A percentile compares a stretch with the other conserved stretches of the same genome.
These are phyloP conservation scores for Rehmannia glutinosa DNA, from an alignment of 257 asterid genomes.

Conservation along the genomic window DNA sequence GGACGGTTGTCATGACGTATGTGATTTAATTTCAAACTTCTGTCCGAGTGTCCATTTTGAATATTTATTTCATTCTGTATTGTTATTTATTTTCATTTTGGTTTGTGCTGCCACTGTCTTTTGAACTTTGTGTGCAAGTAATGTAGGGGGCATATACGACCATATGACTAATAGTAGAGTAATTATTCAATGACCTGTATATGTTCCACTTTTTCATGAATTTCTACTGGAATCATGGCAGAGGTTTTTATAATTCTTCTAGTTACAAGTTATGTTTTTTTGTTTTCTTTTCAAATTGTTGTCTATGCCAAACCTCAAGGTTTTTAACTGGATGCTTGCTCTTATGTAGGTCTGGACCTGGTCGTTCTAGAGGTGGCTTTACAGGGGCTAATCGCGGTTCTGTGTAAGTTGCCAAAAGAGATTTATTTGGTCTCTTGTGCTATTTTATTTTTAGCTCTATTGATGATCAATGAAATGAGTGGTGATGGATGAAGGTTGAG, in stretches of 20 bases:
- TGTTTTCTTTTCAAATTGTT: neutral
- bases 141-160: neutral
- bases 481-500: neutral
- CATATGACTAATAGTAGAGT: neutral
- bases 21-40: neutral
- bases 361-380: slow-evolving; percentile 43
- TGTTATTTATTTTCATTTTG: neutral
- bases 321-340: neutral
- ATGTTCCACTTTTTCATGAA: neutral
- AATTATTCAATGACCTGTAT: neutral
- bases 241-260: neutral
- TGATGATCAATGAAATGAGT: neutral
- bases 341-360: slow-evolving; percentile 49
- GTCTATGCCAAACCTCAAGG: too few species aligned
- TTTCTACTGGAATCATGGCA: too few species aligned
- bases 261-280: neutral
- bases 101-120: neutral
- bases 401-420: slow-evolving; percentile 38
- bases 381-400: slow-evolving; percentile 33
- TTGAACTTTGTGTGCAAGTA: neutral
- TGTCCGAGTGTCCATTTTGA: neutral
- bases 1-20: slow-evolving; percentile 68
- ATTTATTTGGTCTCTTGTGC: neutral
- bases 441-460: neutral
- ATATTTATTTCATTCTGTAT: neutral